Percentiles rank a stretch among this genome's conserved stretches.
phyloP scores from a whole-genome alignment of 2,329 filamentous ascomycete genomes.

The Knufia fluminis region DNA sequence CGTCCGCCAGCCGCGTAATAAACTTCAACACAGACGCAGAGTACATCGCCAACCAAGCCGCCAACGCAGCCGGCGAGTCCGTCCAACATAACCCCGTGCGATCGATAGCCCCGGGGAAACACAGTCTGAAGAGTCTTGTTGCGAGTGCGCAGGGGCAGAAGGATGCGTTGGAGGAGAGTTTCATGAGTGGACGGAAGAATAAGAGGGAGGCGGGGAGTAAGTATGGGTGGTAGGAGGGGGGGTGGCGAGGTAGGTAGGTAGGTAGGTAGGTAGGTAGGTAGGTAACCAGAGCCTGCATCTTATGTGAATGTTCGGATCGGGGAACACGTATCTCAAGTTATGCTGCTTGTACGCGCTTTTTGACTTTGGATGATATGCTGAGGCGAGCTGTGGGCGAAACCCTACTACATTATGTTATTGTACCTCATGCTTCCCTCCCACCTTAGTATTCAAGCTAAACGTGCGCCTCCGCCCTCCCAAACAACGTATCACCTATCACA shows the following conservation, averaged over 20 bases:
- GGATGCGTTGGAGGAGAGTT: slow-evolving; percentile 85
- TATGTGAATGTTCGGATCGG: too few relatives aligned
- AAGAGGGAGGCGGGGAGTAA: slow-evolving; percentile 70
- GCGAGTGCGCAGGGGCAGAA: slow-evolving; percentile 72
- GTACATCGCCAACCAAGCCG: slow-evolving; percentile 72
- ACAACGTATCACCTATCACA: too few relatives aligned
- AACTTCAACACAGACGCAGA: slow-evolving; percentile 85
- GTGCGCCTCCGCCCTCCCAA: too few relatives aligned
- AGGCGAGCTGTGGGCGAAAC: too few relatives aligned
- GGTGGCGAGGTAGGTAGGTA: neutral
- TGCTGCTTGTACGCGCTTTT: too few relatives aligned
- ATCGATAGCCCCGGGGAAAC: slow-evolving; percentile 75
- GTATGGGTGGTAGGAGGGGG: slow-evolving; percentile 66
- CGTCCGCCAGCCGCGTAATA: slow-evolving; percentile 39
- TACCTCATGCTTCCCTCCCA: too few relatives aligned
- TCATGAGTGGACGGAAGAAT: slow-evolving; percentile 69
- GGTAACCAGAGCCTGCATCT: too few relatives aligned
- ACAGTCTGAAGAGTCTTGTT: slow-evolving; percentile 79
- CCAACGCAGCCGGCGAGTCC: slow-evolving; percentile 56
- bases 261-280: too few relatives aligned
- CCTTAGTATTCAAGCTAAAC: too few relatives aligned
- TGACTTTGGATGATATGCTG: too few relatives aligned
- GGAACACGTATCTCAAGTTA: too few relatives aligned
- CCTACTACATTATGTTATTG: too few relatives aligned
- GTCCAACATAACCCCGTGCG: slow-evolving; percentile 73